Base-by-base conservation (phyloP, 257 asterid genomes). In the Solanum gracilifrons region DNA sequence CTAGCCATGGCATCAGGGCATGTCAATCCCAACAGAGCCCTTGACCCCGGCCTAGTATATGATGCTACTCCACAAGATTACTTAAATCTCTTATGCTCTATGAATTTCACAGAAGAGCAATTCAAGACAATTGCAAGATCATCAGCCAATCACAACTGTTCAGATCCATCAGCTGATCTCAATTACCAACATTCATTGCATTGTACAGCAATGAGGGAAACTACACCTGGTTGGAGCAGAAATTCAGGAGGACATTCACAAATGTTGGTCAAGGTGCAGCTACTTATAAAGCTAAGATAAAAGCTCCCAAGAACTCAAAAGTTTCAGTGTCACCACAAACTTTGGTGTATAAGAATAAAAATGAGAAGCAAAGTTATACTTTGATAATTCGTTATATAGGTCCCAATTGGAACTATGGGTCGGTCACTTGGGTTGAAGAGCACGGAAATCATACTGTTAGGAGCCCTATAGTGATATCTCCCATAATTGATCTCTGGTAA, bases 351-450 rank as follows among this genome's bases (percentile, higher is more conserved):
- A 23, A n/a, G 72, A 85, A 68, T 62, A 89, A 46, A 83, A 46
- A 69, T 35, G 90, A 90, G 62, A 88, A 72, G 27, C 88, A 85
- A 37, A 89, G 89, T 12, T 89, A 85, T 51, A 31, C 29, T 32
- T 43, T 89, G 83, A 86, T 82, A 13, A 82, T 89, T 35, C 88
- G 58, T 6, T 85, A 33, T 25, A 48, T 15, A 74, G 84, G 46
- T 5, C 88, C 66, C 71, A 41, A 62, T 33, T 86, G 31, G 1
- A n/a, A 85, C 13, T 85, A 82, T 85, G 96, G 95, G 15, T 91
- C 92, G 6, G 23, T 93, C 7, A 90, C 88, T 76, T 92, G 94
- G 95, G 62, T 87, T 43, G 92, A 90, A 64, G 88, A 85, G 74
- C 82, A 89, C 9, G 91, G 92, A 7, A 88, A 82, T 41, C 91